These are phyloP conservation scores for Ramularia collo-cygni DNA, from an alignment of 2,329 filamentous ascomycete species.

Conservation along the genomic window DNA sequence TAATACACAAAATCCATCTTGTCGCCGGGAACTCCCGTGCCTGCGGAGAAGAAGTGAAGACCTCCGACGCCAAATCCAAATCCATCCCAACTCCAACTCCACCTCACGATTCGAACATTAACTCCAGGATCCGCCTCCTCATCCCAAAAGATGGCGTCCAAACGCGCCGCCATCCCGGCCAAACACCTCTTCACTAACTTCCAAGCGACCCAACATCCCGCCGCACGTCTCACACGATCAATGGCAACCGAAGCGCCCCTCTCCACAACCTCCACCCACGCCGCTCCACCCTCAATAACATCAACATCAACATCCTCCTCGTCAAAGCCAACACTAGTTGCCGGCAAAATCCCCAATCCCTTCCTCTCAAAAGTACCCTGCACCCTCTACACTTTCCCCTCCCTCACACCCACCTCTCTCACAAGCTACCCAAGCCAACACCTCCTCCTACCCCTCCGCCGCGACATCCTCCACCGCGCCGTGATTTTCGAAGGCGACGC, in stretches of 20 bases:
- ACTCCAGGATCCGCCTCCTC: too few species aligned
- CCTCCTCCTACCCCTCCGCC: constrained; percentile 77
- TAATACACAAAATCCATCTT: too few species aligned
- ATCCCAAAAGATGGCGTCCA: constrained; percentile 36
- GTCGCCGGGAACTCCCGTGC: too few species aligned
- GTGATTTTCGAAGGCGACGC: constrained; percentile 88
- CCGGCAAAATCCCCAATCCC: constrained; percentile 25
- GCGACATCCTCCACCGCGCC: constrained; percentile 87
- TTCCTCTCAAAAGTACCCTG: constrained; percentile 62
- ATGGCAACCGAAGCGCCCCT: constrained; percentile 50
- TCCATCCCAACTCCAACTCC: constrained; percentile 1
- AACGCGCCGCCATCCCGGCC: constrained; percentile 32
- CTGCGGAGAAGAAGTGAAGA: too few species aligned
- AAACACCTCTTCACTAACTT: constrained; percentile 28
- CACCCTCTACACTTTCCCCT: constrained; percentile 85
- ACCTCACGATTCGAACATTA: constrained; percentile 9
- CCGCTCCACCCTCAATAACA: constrained; percentile 13
- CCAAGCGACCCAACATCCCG: constrained; percentile 15
- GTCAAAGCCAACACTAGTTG: too few species aligned
- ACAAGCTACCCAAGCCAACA: constrained; percentile 74
- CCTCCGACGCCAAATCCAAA: too few species aligned
- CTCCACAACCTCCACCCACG: constrained; percentile 31
- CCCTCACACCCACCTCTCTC: constrained; percentile 74
- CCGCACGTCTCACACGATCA: constrained; percentile 41
- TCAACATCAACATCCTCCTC: too few species aligned